Conservation (phyloP, 805 yeast genomes). For the Ogataea philodendri region DNA sequence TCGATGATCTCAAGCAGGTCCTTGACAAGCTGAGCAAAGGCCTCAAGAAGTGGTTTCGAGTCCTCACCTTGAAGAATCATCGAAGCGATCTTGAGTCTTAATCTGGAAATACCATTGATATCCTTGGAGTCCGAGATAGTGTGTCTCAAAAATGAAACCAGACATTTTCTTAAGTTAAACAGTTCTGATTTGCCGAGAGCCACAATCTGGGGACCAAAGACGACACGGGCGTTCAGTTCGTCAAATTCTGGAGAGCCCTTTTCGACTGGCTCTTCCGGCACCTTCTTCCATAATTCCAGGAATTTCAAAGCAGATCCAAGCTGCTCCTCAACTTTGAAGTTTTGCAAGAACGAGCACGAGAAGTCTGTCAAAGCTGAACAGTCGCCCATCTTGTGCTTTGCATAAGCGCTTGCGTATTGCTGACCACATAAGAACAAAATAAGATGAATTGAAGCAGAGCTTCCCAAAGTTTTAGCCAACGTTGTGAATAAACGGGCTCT, state of each 20-base stretch:
- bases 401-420: constrained; percentile 58
- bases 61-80: constrained; percentile 31
- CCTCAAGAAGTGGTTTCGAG: constrained; percentile 19
- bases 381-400: constrained; percentile 61
- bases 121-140: constrained; percentile 43
- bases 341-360: constrained; percentile 62
- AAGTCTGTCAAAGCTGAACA: constrained; percentile 70
- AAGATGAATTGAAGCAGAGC: constrained; percentile 62
- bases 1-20: constrained; percentile 42
- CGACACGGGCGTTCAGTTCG: constrained; percentile 48
- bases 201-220: constrained; percentile 61
- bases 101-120: constrained; percentile 41
- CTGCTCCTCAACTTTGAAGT: constrained; percentile 68
- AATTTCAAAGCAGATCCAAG: constrained; percentile 51
- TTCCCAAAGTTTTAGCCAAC: constrained; percentile 71
- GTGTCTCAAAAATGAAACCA: constrained; percentile 57
- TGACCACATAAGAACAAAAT: constrained; percentile 78
- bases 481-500: constrained; percentile 82
- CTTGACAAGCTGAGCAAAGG: constrained; percentile 32
- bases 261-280: constrained; percentile 44
- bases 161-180: constrained; percentile 44
- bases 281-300: constrained; percentile 48
- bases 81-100: constrained; percentile 40
- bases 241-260: constrained; percentile 36
- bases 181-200: constrained; percentile 50